These are phyloP conservation scores for Linaria vulgaris DNA, from an alignment of 257 asterid species.

Conservation along the genomic window DNA sequence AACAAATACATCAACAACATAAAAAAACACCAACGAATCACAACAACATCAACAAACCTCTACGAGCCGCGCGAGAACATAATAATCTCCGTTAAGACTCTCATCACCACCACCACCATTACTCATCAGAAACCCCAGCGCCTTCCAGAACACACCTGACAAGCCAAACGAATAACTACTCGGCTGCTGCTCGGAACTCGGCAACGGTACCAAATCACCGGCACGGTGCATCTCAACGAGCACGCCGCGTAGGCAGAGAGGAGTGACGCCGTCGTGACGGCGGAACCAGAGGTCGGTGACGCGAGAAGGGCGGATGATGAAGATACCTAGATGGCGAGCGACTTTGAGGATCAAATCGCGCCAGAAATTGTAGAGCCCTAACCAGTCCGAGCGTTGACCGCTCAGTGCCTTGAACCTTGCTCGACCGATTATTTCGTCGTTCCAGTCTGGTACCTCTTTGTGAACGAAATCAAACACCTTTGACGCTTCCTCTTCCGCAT, in stretches of 20 bases:
- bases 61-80: slow-evolving; percentile 46
- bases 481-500: slow-evolving; percentile 30
- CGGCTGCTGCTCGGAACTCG: slow-evolving; percentile 27
- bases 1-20: background rate
- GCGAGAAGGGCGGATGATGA: slow-evolving; percentile 59
- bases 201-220: slow-evolving; percentile 52
- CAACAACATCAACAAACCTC: slow-evolving; percentile 38
- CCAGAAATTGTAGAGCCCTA: slow-evolving; percentile 71
- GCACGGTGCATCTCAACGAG: slow-evolving; percentile 71
- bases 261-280: slow-evolving; percentile 54
- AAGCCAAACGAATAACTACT: slow-evolving; percentile 30
- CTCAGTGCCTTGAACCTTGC: slow-evolving; percentile 74
- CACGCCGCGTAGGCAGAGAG: slow-evolving; percentile 71
- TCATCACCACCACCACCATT: slow-evolving; percentile 14
- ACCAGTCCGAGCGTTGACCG: slow-evolving; percentile 91
- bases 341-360: slow-evolving; percentile 64
- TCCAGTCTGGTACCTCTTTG: slow-evolving; percentile 65
- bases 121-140: slow-evolving; percentile 33
- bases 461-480: slow-evolving; percentile 46
- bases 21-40: too few species aligned
- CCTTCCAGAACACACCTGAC: slow-evolving; percentile 47
- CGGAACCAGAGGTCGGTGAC: slow-evolving; percentile 60
- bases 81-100: slow-evolving; percentile 42
- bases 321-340: slow-evolving; percentile 55
- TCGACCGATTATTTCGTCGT: slow-evolving; percentile 51